phyloP scores from a whole-genome alignment of 1,139 yeast genomes.

The Candida sp. region DNA sequence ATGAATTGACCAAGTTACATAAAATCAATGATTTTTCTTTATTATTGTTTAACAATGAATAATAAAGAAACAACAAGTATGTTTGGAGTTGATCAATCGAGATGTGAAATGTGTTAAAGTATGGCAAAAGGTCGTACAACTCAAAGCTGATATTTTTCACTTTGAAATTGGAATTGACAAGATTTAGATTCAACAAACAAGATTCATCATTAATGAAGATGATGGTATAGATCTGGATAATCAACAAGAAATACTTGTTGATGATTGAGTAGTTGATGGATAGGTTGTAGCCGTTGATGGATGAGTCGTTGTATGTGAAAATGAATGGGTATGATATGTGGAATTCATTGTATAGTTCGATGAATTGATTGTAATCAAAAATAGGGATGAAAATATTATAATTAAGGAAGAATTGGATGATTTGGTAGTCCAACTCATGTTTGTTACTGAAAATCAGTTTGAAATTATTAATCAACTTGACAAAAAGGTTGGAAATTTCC shows the following conservation, averaged over 20 bases:
- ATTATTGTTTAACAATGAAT: conserved; percentile 43
- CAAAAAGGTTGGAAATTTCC: conserved; percentile 44
- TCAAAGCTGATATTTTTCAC: conserved; percentile 26
- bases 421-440: conserved; percentile 49
- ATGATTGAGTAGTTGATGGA: conserved; percentile 47
- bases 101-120: conserved; percentile 43
- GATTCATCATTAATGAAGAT: conserved; percentile 47
- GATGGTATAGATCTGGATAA: conserved; percentile 46
- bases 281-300: conserved; percentile 49
- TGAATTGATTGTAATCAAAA: conserved; percentile 56
- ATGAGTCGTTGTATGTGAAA: conserved; percentile 48
- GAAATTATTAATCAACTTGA: conserved; percentile 44
- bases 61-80: conserved; percentile 38
- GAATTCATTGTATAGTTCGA: conserved; percentile 55
- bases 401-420: conserved; percentile 52
- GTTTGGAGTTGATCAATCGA: conserved; percentile 42
- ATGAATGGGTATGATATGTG: conserved; percentile 55
- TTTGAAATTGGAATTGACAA: conserved; percentile 39
- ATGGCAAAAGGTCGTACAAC: conserved; percentile 45
- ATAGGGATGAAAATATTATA: conserved; percentile 59
- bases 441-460: conserved; percentile 41
- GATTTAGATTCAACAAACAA: conserved; percentile 35
- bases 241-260: conserved; percentile 46
- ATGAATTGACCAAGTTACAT: conserved; percentile 41
- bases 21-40: conserved; percentile 44